phyloP scores from a whole-genome alignment of 257 asterid species.

The Solanum clarkiae region DNA sequence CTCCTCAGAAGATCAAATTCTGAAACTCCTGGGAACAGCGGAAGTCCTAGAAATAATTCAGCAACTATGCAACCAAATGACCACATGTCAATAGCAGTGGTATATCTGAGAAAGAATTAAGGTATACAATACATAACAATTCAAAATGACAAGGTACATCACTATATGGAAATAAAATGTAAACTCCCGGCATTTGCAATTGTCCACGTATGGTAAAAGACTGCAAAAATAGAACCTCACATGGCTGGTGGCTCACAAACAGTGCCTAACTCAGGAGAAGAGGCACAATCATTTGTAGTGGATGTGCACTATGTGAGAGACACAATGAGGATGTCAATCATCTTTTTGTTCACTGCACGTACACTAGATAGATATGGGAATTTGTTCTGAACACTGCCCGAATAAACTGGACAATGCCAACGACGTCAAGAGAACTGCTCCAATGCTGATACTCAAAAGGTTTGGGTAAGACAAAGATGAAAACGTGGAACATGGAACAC shows the following conservation, averaged over 20 bases:
- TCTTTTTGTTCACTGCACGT: neutral
- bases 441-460: neutral
- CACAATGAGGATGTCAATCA: neutral
- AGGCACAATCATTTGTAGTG: neutral
- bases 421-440: neutral
- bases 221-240: neutral
- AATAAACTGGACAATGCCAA: neutral
- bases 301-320: neutral
- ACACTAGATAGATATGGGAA: neutral
- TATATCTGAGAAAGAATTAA: conserved; percentile 64
- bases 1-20: conserved; percentile 94
- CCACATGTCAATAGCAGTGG: conserved; percentile 99
- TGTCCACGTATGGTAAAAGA: neutral
- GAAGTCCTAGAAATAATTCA: conserved; percentile 85
- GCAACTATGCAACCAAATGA: conserved; percentile 99
- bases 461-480: neutral
- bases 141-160: neutral
- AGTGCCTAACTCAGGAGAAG: neutral
- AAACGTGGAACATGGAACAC: neutral
- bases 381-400: neutral
- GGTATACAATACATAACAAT: conserved; percentile 17
- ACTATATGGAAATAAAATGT: neutral
- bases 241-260: neutral
- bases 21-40: conserved; percentile 98
- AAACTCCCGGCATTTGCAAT: neutral